These are phyloP conservation scores for Cercospora citrullina DNA, from an alignment of 2,329 filamentous ascomycete species.

Conservation along the genomic window DNA sequence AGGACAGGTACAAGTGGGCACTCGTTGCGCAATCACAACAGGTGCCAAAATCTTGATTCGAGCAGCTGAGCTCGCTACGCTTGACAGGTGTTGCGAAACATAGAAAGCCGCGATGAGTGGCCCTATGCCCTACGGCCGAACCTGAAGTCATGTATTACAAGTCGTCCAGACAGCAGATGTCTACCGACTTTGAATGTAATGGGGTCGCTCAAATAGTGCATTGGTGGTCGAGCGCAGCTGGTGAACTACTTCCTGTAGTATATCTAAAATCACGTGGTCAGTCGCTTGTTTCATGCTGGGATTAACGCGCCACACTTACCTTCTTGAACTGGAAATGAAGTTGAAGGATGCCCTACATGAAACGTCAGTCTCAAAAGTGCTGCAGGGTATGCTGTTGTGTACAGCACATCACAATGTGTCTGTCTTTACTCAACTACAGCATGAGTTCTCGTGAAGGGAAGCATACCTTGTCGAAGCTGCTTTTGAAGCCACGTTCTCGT, in stretches of 20 bases:
- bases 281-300: conserved; percentile 14
- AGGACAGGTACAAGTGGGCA: conserved; percentile 23
- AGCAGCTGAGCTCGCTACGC: conserved; percentile 6
- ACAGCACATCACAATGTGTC: conserved; percentile 4
- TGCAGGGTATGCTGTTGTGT: conserved; percentile 14
- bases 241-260: conserved; percentile 47
- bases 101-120: not conserved
- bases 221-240: conserved; percentile 14
- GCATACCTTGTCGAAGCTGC: conserved; percentile 93
- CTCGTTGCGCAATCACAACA: conserved; percentile 5
- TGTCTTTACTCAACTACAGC: not conserved
- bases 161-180: not conserved
- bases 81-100: conserved; percentile 14
- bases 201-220: conserved; percentile 11
- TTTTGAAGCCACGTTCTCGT: conserved; percentile 88
- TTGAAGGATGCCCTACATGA: conserved; percentile 79
- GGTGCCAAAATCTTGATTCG: conserved; percentile 13
- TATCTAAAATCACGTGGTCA: conserved; percentile 40
- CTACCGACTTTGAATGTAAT: not conserved
- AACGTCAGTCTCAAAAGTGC: conserved; percentile 35
- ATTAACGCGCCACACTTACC: conserved; percentile 53
- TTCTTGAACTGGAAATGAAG: conserved; percentile 99
- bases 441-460: not conserved
- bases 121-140: not conserved
- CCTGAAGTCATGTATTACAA: conserved; percentile 10